Conservation (phyloP, 2,329 filamentous ascomycete genomes). For the Phaeophleospora eucalypticola region DNA sequence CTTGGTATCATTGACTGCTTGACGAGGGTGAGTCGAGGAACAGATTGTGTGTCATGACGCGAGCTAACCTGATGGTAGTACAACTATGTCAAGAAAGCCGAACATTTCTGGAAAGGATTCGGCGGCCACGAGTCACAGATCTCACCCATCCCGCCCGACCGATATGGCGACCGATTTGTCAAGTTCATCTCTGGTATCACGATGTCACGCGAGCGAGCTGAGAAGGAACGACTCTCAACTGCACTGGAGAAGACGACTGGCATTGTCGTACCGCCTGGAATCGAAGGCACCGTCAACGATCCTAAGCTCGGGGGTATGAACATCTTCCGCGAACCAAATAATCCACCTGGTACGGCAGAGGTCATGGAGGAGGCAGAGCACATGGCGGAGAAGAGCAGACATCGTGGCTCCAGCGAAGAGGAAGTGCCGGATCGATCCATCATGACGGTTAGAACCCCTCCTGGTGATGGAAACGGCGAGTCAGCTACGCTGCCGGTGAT, state of each 20-base stretch:
- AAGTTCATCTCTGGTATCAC: constrained; percentile 88
- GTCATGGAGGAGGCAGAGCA: constrained; percentile 59
- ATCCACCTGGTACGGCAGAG: constrained; percentile 45
- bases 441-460: constrained; percentile 54
- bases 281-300: constrained; percentile 32
- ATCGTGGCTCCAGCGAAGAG: constrained; percentile 45
- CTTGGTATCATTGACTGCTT: constrained; percentile 97
- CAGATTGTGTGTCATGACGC: neutral
- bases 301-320: constrained; percentile 39
- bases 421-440: constrained; percentile 62
- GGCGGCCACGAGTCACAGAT: constrained; percentile 80
- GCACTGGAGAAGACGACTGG: constrained; percentile 21
- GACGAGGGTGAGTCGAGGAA: constrained; percentile 74
- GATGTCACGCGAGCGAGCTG: constrained; percentile 80
- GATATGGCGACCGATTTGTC: constrained; percentile 91
- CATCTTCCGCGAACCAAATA: constrained; percentile 21
- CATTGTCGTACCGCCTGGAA: constrained; percentile 18
- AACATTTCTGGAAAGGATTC: constrained; percentile 95
- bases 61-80: constrained; percentile 56
- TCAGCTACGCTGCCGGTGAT: constrained; percentile 70
- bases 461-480: constrained; percentile 47
- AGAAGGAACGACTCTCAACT: constrained; percentile 41
- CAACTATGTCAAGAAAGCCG: constrained; percentile 86
- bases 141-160: constrained; percentile 81
- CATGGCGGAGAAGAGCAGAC: constrained; percentile 56